phyloP scores from a whole-genome alignment of 495 filamentous ascomycete species.

The Penicillium herquei region DNA sequence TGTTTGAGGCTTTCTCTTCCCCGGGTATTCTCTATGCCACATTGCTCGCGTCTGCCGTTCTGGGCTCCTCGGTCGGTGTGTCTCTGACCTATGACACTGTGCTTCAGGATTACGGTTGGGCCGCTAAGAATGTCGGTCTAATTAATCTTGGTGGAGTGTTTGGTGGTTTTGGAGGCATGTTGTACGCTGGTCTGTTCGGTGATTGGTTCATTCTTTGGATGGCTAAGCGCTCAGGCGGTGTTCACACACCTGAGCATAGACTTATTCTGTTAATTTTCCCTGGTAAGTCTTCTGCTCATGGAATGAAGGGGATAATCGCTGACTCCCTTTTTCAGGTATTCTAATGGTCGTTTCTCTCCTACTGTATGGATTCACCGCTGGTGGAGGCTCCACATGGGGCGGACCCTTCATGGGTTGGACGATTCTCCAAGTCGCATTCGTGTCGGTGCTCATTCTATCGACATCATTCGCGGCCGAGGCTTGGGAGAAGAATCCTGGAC shows the following conservation, averaged over 20 bases:
- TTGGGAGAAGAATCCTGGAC: slow-evolving; percentile 39
- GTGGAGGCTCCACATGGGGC: slow-evolving; percentile 27
- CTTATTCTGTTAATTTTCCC: slow-evolving; percentile 35
- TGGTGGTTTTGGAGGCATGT: slow-evolving; percentile 37
- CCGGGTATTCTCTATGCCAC: slow-evolving; percentile 39
- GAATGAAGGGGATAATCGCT: too few relatives aligned
- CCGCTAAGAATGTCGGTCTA: slow-evolving; percentile 28
- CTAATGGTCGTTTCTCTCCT: slow-evolving; percentile 26
- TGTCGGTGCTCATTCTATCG: slow-evolving; percentile 34
- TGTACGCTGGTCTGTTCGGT: slow-evolving; percentile 33
- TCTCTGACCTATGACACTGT: slow-evolving; percentile 38
- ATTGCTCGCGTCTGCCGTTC: slow-evolving; percentile 30
- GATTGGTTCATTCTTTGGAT: slow-evolving; percentile 32
- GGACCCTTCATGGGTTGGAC: slow-evolving; percentile 43
- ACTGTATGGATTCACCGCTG: slow-evolving; percentile 36
- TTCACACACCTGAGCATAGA: slow-evolving; percentile 36
- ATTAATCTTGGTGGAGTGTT: slow-evolving; percentile 37
- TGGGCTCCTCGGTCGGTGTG: slow-evolving; percentile 33
- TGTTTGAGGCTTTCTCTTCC: slow-evolving; percentile 33
- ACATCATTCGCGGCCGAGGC: slow-evolving; percentile 39
- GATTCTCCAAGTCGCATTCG: slow-evolving; percentile 33
- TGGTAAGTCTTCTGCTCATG: neutral
- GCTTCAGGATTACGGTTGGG: slow-evolving; percentile 32
- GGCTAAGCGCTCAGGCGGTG: slow-evolving; percentile 30
- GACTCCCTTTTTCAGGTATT: slow-evolving; percentile 5